These are phyloP conservation scores for Fusarium miscanthi DNA, from an alignment of 2,329 filamentous ascomycete genomes.

Conservation along the genomic window DNA sequence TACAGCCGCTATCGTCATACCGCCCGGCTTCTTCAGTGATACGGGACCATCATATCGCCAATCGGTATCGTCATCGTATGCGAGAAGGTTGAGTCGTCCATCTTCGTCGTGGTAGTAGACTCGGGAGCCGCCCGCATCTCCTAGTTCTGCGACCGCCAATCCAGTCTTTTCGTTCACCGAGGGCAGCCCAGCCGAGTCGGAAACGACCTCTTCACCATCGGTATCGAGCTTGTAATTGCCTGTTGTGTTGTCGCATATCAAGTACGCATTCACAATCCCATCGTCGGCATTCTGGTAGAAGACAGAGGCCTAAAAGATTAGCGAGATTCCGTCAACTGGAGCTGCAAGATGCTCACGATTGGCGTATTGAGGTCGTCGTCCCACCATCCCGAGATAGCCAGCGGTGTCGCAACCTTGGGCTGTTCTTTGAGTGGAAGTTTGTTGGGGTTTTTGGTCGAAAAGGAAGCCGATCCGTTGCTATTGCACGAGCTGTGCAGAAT, in stretches of 20 bases:
- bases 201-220: constrained; percentile 19
- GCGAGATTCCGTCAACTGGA: rapidly evolving
- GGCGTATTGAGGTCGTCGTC: constrained; percentile 26
- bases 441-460: constrained; percentile 26
- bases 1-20: constrained; percentile 13
- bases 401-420: constrained; percentile 20
- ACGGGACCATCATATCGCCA: constrained; percentile 34
- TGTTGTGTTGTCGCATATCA: constrained; percentile 27
- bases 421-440: constrained; percentile 21
- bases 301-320: constrained; percentile 21
- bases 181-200: constrained; percentile 5
- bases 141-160: constrained; percentile 28
- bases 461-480: constrained; percentile 31
- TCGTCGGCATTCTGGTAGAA: constrained; percentile 30
- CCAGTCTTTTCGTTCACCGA: constrained; percentile 35
- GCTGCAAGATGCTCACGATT: constrained; percentile 7
- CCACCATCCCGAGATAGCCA: constrained; percentile 27
- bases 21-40: constrained; percentile 11
- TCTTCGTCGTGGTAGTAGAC: constrained; percentile 37
- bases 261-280: constrained; percentile 21
- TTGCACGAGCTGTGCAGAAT: constrained; percentile 35
- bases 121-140: constrained; percentile 30
- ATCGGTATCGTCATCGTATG: constrained; percentile 39
- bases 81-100: constrained; percentile 20
- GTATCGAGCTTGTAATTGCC: constrained; percentile 19